Conservation (phyloP, 1,139 yeast species). For the Taphrina deformans region DNA sequence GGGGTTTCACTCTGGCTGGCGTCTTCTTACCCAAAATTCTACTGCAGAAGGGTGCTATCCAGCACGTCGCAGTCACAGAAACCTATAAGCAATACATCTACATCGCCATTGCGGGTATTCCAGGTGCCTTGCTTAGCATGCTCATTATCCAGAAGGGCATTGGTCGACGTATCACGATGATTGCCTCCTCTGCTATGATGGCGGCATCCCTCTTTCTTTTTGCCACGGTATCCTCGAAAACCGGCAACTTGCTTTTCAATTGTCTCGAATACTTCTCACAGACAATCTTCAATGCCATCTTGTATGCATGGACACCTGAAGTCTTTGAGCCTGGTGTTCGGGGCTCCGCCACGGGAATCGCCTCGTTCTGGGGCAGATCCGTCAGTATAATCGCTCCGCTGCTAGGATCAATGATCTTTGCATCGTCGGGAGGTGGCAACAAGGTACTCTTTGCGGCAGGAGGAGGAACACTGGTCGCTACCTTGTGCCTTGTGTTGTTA, state of each 20-base stretch:
- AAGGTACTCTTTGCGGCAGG: constrained; percentile 14
- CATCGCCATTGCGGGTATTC: constrained; percentile 54
- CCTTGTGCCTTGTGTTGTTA: neutral
- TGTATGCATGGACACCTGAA: constrained; percentile 63
- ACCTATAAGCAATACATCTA: constrained; percentile 57
- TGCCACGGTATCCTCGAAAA: constrained; percentile 55
- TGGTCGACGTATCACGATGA: constrained; percentile 60
- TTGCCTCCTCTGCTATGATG: constrained; percentile 54
- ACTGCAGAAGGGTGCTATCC: constrained; percentile 51
- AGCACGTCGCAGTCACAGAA: constrained; percentile 48
- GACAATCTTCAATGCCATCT: constrained; percentile 56
- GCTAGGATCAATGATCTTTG: constrained; percentile 4
- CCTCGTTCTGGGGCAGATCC: constrained; percentile 10
- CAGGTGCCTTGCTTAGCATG: constrained; percentile 62
- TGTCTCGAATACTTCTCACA: constrained; percentile 53
- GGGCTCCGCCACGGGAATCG: constrained; percentile 57
- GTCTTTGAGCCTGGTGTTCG: constrained; percentile 58
- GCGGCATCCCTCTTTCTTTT: constrained; percentile 61
- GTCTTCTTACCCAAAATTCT: constrained; percentile 51
- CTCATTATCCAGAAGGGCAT: constrained; percentile 46
- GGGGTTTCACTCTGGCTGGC: constrained; percentile 23
- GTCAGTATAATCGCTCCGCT: constrained; percentile 13
- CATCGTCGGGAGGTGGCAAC: neutral
- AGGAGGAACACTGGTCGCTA: constrained; percentile 7
- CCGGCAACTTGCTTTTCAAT: constrained; percentile 57